These are phyloP conservation scores for Neurospora sp. DNA, from an alignment of 495 filamentous ascomycete genomes.

Conservation along the genomic window DNA sequence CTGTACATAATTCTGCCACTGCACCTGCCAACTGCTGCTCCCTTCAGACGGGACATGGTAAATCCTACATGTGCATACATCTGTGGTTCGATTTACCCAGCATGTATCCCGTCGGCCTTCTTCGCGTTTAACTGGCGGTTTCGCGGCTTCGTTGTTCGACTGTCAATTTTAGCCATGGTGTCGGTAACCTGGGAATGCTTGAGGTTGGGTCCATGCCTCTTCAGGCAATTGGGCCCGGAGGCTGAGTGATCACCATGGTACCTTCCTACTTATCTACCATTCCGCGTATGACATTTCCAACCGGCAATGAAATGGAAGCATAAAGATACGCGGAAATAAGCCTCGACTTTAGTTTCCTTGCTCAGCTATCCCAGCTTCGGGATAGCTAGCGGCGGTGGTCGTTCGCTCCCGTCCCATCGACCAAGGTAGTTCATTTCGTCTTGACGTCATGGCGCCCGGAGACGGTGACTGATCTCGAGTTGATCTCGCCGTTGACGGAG, in stretches of 20 bases:
- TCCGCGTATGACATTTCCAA: background rate
- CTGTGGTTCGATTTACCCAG: background rate
- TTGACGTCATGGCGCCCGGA: slow-evolving; percentile 5
- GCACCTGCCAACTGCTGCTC: background rate
- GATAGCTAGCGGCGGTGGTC: background rate
- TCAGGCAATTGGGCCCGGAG: background rate
- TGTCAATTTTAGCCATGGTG: background rate
- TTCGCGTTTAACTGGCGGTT: background rate
- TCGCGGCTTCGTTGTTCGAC: background rate
- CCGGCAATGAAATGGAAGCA: background rate
- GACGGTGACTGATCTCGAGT: background rate
- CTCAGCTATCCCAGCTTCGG: background rate
- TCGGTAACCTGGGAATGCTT: background rate
- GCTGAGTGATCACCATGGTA: background rate
- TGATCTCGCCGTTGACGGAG: slow-evolving; percentile 1
- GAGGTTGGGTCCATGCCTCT: background rate
- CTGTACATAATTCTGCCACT: background rate
- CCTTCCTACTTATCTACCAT: background rate
- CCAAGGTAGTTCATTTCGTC: background rate
- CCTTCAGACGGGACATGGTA: background rate
- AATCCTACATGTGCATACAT: background rate
- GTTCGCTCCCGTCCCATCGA: background rate
- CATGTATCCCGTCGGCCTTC: background rate
- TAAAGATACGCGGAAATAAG: background rate
- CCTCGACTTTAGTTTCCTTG: background rate